Evolutionary conservation across 768 basidiomycete genomes (phyloP), one percentile per base, ranked within the genome.

Genomic region (Pleurotus tuber-regium): DNA sequence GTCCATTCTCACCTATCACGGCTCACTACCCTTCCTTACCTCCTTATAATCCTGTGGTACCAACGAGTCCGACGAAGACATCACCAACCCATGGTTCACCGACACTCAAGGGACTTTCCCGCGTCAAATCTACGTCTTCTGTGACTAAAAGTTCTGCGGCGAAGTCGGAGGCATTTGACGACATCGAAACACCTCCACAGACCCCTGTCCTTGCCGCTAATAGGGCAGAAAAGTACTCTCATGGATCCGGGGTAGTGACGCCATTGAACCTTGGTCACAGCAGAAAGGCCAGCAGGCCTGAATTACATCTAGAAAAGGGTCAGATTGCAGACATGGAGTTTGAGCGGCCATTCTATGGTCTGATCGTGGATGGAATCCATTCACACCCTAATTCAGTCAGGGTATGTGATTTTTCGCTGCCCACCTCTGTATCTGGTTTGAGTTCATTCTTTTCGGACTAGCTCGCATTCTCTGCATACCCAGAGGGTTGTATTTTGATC

Each of bases 281-380:
- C 29, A 57, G 62, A 41, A 61, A 62, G 41, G 53, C 49, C 41
- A 71, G 65, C 52, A 64, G 64, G 58, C 66, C 63, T 30, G 67
- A 66, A 52, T 60, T 70, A 54, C 74, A 68, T 61, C 69, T 79
- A 19, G 74, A 77, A 29, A 80, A 80, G 57, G 78, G 76, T 5
- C 65, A 74, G 44, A 65, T 77, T 9, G 74, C 77, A 35, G 74
- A 76, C 57, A 82, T 83, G 69, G 74, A 71, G 3, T 80, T 81
- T 54, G 70, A 70, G 52, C 72, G 90, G 56, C 93, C 93, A 11
- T 95, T 83, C 67, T 96, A 90, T 61, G 91, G 87, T 49, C 71
- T 95, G 48, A 96, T 95, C 55, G 92, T 92, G 5, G 93, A 96
- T 63, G 93, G 92, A 1, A 82, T 93, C 49, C 93, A 96, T 63